These are phyloP conservation scores for Apiotrichum montevideense DNA, from an alignment of 1,284 basidiomycete species.

Conservation along the genomic window DNA sequence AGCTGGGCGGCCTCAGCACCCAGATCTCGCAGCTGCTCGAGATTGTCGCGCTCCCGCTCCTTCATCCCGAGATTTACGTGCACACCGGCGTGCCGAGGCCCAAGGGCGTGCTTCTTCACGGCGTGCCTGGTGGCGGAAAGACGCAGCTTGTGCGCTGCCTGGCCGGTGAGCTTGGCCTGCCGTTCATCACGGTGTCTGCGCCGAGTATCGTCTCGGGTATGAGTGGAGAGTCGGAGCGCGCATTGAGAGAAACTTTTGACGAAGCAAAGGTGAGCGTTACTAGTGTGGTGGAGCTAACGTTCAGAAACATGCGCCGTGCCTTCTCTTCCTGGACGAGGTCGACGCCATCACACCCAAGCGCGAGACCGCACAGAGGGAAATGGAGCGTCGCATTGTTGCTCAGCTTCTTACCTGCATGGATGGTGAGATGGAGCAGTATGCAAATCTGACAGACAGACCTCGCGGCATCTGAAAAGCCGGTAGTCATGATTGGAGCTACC, in stretches of 20 bases:
- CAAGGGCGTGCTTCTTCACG: constrained; percentile 87
- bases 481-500: constrained; percentile 93
- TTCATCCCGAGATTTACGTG: constrained; percentile 91
- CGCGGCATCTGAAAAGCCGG: constrained; percentile 54
- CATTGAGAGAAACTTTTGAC: constrained; percentile 89
- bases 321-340: constrained; percentile 94
- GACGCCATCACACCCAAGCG: constrained; percentile 97
- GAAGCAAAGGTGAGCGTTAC: constrained; percentile 68
- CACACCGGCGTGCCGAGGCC: constrained; percentile 90
- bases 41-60: constrained; percentile 87
- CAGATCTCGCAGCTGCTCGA: constrained; percentile 92
- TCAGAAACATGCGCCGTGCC: constrained; percentile 77
- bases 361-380: constrained; percentile 94
- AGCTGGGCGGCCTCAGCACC: constrained; percentile 78
- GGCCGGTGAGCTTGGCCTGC: constrained; percentile 84
- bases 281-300: neutral
- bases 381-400: constrained; percentile 95
- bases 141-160: constrained; percentile 86
- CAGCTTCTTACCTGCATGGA: constrained; percentile 98
- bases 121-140: constrained; percentile 95
- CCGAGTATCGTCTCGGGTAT: constrained; percentile 94
- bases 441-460: constrained; percentile 29
- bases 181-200: constrained; percentile 88
- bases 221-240: constrained; percentile 96
- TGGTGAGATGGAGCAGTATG: constrained; percentile 52